phyloP scores from a whole-genome alignment of 2,329 filamentous ascomycete species.

The Stagonosporopsis rhizophila region DNA sequence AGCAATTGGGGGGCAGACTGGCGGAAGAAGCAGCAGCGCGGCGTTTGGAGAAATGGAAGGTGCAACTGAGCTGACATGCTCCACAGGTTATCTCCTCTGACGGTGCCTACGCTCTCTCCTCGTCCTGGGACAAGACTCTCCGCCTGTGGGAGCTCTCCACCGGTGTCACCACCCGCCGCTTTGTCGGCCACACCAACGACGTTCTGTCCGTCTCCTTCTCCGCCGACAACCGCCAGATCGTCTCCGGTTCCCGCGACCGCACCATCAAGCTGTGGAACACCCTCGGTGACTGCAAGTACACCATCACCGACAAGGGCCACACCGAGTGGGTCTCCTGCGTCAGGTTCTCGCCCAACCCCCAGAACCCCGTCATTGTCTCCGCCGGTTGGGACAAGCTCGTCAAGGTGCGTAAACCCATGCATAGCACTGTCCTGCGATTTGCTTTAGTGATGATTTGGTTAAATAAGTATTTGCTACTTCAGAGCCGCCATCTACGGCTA shows the following conservation, averaged over 20 bases:
- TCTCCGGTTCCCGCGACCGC: constrained; percentile 96
- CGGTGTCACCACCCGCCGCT: constrained; percentile 95
- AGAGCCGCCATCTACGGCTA: constrained; percentile 21
- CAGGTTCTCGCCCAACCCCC: constrained; percentile 99
- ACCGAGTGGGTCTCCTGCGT: constrained; percentile 99
- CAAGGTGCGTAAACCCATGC: constrained; percentile 77
- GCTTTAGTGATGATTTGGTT: constrained; percentile 20
- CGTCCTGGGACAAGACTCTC: constrained; percentile 99
- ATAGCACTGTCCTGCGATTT: constrained; percentile 83
- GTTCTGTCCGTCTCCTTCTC: constrained; percentile 99
- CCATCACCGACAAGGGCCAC: constrained; percentile 99
- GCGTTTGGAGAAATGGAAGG: constrained; percentile 25
- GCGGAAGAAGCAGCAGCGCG: constrained; percentile 5
- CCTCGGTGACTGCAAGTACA: constrained; percentile 99
- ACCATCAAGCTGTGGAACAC: constrained; percentile 99
- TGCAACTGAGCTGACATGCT: constrained; percentile 42
- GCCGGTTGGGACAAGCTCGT: constrained; percentile 99
- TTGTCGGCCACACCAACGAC: constrained; percentile 99
- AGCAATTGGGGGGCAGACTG: constrained; percentile 31
- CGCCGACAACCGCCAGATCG: constrained; percentile 99
- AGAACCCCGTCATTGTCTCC: constrained; percentile 99
- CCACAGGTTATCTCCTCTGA: constrained; percentile 96
- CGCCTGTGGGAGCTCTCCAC: constrained; percentile 99
- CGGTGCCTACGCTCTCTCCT: constrained; percentile 97
- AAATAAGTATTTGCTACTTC: constrained; percentile 48